Conservation (phyloP, 331 rosid genomes). For the Prunus yedoensis region DNA sequence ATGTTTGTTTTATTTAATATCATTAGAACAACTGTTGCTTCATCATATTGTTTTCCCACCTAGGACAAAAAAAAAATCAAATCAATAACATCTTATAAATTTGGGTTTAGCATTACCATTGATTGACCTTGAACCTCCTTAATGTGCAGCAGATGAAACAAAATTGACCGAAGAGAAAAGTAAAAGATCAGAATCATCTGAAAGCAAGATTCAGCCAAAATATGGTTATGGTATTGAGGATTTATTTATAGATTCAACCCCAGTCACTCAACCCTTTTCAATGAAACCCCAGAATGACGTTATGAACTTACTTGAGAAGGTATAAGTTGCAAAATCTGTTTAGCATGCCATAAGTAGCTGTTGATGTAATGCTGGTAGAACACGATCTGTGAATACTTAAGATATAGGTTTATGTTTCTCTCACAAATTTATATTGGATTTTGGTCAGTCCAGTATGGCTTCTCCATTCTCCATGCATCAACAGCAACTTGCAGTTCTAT, state of each 20-base stretch:
- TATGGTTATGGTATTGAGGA: slow-evolving; percentile 8
- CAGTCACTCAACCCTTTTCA: not conserved
- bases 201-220: slow-evolving; percentile 12
- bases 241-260: slow-evolving; percentile 13
- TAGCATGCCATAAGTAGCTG: not conserved
- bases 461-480: slow-evolving; percentile 21
- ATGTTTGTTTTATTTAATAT: slow-evolving; percentile 11
- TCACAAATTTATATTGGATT: slow-evolving; percentile 10
- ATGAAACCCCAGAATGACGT: slow-evolving; percentile 15
- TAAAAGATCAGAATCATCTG: not conserved
- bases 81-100: not conserved
- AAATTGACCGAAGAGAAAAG: slow-evolving; percentile 1
- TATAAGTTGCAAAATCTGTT: not conserved
- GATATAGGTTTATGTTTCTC: not conserved
- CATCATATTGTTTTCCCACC: not conserved
- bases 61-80: not conserved
- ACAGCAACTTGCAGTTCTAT: slow-evolving; percentile 7
- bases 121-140: slow-evolving; percentile 2
- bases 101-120: not conserved
- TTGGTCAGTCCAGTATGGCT: slow-evolving; percentile 18
- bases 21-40: slow-evolving; percentile 2
- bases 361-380: not conserved
- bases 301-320: slow-evolving; percentile 13
- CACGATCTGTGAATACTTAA: not conserved
- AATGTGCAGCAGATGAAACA: slow-evolving; percentile 19